A percentile compares a stretch with the other conserved stretches of the same genome.
These are phyloP conservation scores for Sarocladium oryzae DNA, from an alignment of 2,329 filamentous ascomycete species.

Conservation along the genomic window DNA sequence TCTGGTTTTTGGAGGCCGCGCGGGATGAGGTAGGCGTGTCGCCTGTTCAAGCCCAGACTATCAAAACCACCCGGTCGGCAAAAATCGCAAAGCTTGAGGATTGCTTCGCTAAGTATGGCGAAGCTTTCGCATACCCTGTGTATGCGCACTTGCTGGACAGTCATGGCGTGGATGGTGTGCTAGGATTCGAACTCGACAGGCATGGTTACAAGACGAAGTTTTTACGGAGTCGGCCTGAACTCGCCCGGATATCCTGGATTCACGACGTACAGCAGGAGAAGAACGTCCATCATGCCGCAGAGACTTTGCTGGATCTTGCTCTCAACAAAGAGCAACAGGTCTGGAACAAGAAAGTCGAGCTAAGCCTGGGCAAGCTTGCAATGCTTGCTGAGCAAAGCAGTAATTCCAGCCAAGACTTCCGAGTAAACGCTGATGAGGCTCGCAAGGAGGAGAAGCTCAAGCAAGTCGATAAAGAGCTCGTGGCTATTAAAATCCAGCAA, in stretches of 20 bases:
- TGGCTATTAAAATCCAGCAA: constrained; percentile 74
- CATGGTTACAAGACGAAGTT: constrained; percentile 69
- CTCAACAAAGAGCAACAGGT: constrained; percentile 67
- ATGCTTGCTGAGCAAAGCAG: constrained; percentile 55
- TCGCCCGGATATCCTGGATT: constrained; percentile 85
- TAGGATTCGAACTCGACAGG: constrained; percentile 66
- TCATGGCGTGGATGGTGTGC: constrained; percentile 58
- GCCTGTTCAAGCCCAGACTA: constrained; percentile 20
- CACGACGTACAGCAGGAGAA: constrained; percentile 77
- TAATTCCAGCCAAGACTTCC: constrained; percentile 25
- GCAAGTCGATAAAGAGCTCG: constrained; percentile 56
- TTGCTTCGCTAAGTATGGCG: constrained; percentile 58
- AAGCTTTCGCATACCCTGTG: constrained; percentile 66
- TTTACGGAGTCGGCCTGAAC: constrained; percentile 62
- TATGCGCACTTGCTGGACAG: constrained; percentile 71
- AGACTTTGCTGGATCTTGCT: constrained; percentile 64
- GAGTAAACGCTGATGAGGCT: constrained; percentile 28
- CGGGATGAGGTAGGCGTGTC: constrained; percentile 22
- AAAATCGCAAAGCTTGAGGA: constrained; percentile 41
- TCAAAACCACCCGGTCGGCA: constrained; percentile 30
- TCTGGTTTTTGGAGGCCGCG: constrained; percentile 30
- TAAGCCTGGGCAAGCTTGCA: constrained; percentile 81
- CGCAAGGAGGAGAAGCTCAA: constrained; percentile 37
- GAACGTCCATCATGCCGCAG: constrained; percentile 67
- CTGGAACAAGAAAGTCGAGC: constrained; percentile 90